Percentiles rank a stretch among this genome's conserved stretches.
Evolutionary conservation across 371 early-diverging fungal species (phyloP).

Genomic region (Mucor ambiguus): DNA sequence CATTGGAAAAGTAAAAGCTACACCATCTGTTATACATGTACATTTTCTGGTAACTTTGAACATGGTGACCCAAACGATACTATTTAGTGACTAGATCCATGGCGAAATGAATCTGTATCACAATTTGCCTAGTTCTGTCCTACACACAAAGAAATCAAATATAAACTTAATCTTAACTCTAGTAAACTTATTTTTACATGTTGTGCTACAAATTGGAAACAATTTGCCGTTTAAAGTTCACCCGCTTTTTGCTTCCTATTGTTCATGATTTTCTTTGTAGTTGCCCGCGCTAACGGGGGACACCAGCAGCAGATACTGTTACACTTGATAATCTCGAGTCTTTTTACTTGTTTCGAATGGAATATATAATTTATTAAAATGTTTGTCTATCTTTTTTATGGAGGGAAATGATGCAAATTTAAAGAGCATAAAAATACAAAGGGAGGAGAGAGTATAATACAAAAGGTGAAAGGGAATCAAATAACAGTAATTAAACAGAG

Average conservation of each 20-base stretch:
- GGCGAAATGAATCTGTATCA: not conserved
- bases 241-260: not conserved
- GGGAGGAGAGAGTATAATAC: constrained; percentile 2
- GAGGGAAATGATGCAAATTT: not conserved
- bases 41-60: not conserved
- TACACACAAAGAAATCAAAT: not conserved
- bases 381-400: not conserved
- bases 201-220: not conserved
- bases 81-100: not conserved
- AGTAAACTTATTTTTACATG: not conserved
- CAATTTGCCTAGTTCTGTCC: not conserved
- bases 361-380: not conserved
- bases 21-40: not conserved
- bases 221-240: not conserved
- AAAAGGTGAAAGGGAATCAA: not conserved
- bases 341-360: not conserved
- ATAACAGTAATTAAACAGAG: constrained; percentile 14
- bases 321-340: not conserved
- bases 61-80: not conserved
- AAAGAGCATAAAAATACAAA: constrained; percentile 4
- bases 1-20: not conserved
- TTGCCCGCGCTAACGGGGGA: not conserved
- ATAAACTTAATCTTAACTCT: not conserved
- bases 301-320: not conserved
- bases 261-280: not conserved